Percentiles rank a stretch among this genome's conserved stretches.
Evolutionary conservation across 2,329 filamentous ascomycete species (phyloP).

Genomic region (Microdochium nivale): DNA sequence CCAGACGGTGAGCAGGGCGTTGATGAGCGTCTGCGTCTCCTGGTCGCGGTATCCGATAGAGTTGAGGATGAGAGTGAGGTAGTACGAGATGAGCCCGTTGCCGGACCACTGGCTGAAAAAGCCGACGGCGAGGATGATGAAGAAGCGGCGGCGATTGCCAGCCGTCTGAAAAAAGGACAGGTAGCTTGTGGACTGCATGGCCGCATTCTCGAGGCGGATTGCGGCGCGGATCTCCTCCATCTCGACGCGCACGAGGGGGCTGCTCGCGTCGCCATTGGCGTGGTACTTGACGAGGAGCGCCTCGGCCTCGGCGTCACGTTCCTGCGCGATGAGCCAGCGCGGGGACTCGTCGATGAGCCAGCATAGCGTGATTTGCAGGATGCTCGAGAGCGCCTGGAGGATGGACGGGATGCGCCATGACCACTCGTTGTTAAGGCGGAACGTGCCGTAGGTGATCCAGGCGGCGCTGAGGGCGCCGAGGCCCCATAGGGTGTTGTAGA

Average conservation of each 20-base stretch:
- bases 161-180: slow-evolving; percentile 4
- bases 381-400: slow-evolving; percentile 11
- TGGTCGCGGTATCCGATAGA: slow-evolving; percentile 18
- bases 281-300: slow-evolving; percentile 6
- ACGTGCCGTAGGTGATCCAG: slow-evolving; percentile 12
- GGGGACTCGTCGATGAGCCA: slow-evolving; percentile 14
- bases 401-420: slow-evolving; percentile 10
- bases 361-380: slow-evolving; percentile 9
- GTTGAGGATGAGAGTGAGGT: slow-evolving; percentile 24
- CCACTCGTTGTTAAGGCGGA: slow-evolving; percentile 7
- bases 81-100: slow-evolving; percentile 20
- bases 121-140: background rate
- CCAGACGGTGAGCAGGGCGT: slow-evolving; percentile 29
- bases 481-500: slow-evolving; percentile 39
- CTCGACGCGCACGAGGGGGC: slow-evolving; percentile 13
- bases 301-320: slow-evolving; percentile 12
- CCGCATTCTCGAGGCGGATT: slow-evolving; percentile 7
- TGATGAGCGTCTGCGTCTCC: slow-evolving; percentile 21
- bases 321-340: slow-evolving; percentile 14
- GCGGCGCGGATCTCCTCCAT: slow-evolving; percentile 12
- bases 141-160: slow-evolving; percentile 8
- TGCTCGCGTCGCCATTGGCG: slow-evolving; percentile 5
- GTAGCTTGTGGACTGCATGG: slow-evolving; percentile 7
- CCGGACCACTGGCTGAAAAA: slow-evolving; percentile 7
- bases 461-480: slow-evolving; percentile 11